Conservation (phyloP, 129 eudicot species). For the Deinandra increscens region DNA sequence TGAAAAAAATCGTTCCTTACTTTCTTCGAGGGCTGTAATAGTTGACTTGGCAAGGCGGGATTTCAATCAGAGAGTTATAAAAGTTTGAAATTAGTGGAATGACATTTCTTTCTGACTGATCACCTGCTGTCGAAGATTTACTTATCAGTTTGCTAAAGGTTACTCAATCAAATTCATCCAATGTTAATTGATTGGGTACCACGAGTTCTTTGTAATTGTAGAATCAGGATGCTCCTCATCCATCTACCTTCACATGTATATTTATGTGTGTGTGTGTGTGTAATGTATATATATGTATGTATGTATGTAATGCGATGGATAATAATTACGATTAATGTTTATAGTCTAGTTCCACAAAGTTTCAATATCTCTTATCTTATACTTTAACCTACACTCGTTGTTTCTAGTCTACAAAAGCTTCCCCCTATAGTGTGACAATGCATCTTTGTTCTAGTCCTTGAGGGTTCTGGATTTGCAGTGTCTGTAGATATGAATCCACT, state of each 20-base stretch:
- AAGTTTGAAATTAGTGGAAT: background rate
- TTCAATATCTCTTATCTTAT: background rate
- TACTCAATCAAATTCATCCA: background rate
- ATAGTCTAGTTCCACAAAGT: background rate
- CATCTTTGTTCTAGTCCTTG: constrained; percentile 8
- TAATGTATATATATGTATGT: too few relatives aligned
- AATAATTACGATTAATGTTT: background rate
- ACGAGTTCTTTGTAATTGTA: background rate
- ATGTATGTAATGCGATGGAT: background rate
- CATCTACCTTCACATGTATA: background rate
- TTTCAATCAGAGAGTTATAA: constrained; percentile 1
- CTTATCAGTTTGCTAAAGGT: constrained; percentile 9
- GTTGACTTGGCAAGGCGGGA: constrained; percentile 20
- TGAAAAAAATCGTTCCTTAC: background rate
- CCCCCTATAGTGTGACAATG: constrained; percentile 7
- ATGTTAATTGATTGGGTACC: constrained; percentile 20
- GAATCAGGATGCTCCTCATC: background rate
- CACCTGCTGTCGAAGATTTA: constrained; percentile 13
- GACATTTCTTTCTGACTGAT: constrained; percentile 3
- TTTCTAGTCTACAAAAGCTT: background rate
- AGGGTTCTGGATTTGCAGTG: constrained; percentile 4
- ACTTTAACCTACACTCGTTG: background rate
- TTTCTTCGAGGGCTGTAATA: background rate
- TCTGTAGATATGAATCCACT: background rate
- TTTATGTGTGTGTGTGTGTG: background rate